Percentiles rank a stretch among this genome's conserved stretches.
phyloP scores from a whole-genome alignment of 345 rosid species.

The Hirschfeldia incana region DNA sequence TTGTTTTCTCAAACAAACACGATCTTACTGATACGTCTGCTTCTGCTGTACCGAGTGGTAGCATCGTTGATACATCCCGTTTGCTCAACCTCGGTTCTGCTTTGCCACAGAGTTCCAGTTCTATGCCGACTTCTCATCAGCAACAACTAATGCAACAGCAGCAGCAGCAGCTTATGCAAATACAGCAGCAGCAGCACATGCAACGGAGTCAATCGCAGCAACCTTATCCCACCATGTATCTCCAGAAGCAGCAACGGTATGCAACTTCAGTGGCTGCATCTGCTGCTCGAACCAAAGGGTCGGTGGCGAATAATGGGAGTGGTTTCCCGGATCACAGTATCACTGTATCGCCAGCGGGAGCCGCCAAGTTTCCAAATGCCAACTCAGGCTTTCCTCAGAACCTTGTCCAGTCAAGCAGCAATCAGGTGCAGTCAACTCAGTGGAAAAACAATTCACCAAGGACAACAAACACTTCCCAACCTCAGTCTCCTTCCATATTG shows the following conservation, averaged over 20 bases:
- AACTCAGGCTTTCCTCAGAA: conserved; percentile 65
- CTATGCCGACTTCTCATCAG: conserved; percentile 43
- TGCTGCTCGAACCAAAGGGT: conserved; percentile 65
- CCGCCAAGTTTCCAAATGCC: conserved; percentile 61
- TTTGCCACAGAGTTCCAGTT: conserved; percentile 49
- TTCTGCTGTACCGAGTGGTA: conserved; percentile 56
- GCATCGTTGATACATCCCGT: conserved; percentile 72
- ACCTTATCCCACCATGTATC: conserved; percentile 54
- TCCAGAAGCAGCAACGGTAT: conserved; percentile 72
- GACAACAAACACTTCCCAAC: conserved; percentile 49
- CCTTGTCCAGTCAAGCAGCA: conserved; percentile 64
- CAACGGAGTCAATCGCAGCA: conserved; percentile 53
- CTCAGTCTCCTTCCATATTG: conserved; percentile 52
- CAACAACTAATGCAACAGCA: conserved; percentile 50
- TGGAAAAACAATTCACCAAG: conserved; percentile 77
- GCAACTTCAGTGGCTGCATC: conserved; percentile 60
- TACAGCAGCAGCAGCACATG: conserved; percentile 48
- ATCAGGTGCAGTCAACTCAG: conserved; percentile 70
- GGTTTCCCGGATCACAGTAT: conserved; percentile 64
- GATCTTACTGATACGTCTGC: conserved; percentile 60
- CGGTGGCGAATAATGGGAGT: conserved; percentile 60
- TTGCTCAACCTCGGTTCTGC: conserved; percentile 59
- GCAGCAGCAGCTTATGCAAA: conserved; percentile 41
- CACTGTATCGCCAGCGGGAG: conserved; percentile 53
- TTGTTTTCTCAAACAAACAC: conserved; percentile 71